Evolutionary conservation across 1,284 basidiomycete genomes (phyloP).

Genomic region (Puccinia triticina): DNA sequence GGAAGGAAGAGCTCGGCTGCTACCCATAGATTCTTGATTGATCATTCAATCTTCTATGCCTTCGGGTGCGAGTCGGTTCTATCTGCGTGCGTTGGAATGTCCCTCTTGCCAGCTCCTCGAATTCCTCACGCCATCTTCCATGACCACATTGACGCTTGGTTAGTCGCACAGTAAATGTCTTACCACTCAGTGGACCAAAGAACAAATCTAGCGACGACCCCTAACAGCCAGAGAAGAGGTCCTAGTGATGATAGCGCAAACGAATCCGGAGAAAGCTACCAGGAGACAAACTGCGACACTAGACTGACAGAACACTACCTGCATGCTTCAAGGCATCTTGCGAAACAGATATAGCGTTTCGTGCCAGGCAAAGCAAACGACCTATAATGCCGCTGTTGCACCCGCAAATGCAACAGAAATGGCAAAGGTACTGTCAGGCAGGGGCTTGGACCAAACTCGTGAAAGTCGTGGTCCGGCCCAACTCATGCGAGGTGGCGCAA

Average conservation of each 20-base stretch:
- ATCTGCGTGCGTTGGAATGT: slow-evolving; percentile 3
- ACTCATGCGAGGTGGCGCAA: slow-evolving; percentile 11
- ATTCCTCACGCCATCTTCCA: slow-evolving; percentile 33
- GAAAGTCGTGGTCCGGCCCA: slow-evolving; percentile 10
- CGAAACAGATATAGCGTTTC: slow-evolving; percentile 34
- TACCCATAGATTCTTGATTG: slow-evolving; percentile 9
- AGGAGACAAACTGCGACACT: slow-evolving; percentile 33
- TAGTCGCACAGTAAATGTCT: slow-evolving; percentile 27
- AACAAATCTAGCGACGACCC: slow-evolving; percentile 33
- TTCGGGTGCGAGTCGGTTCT: slow-evolving; percentile 26
- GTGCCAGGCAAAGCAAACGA: slow-evolving; percentile 3
- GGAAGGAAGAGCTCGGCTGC: slow-evolving; percentile 7
- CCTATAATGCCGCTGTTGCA: slow-evolving; percentile 1
- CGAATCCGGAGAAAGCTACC: slow-evolving; percentile 19
- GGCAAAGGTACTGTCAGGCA: slow-evolving; percentile 21
- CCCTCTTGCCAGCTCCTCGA: slow-evolving; percentile 25
- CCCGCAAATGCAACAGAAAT: not conserved
- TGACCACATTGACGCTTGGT: slow-evolving; percentile 40
- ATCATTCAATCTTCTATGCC: slow-evolving; percentile 17
- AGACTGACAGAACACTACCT: slow-evolving; percentile 44
- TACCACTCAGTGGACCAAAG: slow-evolving; percentile 14
- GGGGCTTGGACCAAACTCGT: slow-evolving; percentile 26
- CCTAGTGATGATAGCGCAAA: slow-evolving; percentile 36
- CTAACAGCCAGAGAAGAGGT: slow-evolving; percentile 16
- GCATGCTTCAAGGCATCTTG: slow-evolving; percentile 14